A percentile compares a stretch with the other conserved stretches of the same genome.
Conservation (phyloP, 208 protist species). For the Trypanosoma caninum region DNA sequence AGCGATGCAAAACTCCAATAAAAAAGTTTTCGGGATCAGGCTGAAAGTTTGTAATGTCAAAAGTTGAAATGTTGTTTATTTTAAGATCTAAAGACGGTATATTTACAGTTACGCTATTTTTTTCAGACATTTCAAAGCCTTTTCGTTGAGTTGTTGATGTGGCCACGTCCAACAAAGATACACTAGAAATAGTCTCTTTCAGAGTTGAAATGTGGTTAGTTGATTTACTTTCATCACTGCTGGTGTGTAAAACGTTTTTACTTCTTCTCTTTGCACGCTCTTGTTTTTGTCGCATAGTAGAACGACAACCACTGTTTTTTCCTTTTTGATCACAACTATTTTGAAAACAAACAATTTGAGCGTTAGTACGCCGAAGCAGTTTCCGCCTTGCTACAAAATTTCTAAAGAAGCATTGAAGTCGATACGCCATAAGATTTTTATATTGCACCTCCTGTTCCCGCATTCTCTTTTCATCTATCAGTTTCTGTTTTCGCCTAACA, state of each 20-base stretch:
- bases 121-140: background rate
- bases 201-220: too few species aligned
- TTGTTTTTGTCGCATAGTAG: slow-evolving; percentile 59
- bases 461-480: background rate
- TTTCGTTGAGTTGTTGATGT: too few species aligned
- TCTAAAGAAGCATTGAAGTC: slow-evolving; percentile 18
- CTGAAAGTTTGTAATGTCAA: slow-evolving; percentile 46
- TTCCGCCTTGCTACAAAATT: slow-evolving; percentile 1
- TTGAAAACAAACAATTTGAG: too few species aligned
- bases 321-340: background rate
- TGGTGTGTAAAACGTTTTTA: slow-evolving; percentile 24
- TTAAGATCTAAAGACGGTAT: slow-evolving; percentile 14
- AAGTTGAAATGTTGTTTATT: slow-evolving; percentile 51
- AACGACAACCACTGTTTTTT: background rate
- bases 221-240: slow-evolving; percentile 1
- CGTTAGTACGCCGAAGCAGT: background rate
- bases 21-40: slow-evolving; percentile 61
- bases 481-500: background rate
- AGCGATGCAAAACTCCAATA: slow-evolving; percentile 73
- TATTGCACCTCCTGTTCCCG: slow-evolving; percentile 12
- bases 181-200: too few species aligned
- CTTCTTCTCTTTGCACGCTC: slow-evolving; percentile 61
- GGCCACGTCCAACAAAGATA: too few species aligned
- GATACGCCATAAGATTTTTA: slow-evolving; percentile 19
- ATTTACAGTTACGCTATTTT: background rate